A percentile compares a stretch with the other conserved stretches of the same genome.
phyloP scores from a whole-genome alignment of 208 protist genomes.

The Leishmania gerbilli region DNA sequence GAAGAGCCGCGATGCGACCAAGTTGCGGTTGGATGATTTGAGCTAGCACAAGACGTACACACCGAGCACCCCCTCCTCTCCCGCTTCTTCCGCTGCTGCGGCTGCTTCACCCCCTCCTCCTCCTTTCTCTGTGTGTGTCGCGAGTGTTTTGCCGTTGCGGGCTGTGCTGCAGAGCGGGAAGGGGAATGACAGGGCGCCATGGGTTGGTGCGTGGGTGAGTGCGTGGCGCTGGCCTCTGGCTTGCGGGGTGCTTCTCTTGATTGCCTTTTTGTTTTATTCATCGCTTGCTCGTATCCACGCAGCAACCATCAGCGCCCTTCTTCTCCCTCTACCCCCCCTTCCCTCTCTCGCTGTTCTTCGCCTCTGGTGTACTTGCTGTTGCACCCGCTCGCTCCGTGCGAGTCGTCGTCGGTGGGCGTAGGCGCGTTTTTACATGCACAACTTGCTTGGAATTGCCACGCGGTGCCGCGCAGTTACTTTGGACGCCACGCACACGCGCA shows the following conservation, averaged over 20 bases:
- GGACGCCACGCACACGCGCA: neutral
- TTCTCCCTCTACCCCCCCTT: neutral
- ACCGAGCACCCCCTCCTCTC: neutral
- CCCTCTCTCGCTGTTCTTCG: neutral
- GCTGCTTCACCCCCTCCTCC: neutral
- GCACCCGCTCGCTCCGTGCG: neutral
- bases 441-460: neutral
- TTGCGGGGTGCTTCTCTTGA: too few species aligned
- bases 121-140: neutral
- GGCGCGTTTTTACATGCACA: neutral
- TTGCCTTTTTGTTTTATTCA: neutral
- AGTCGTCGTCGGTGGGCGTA: too few species aligned
- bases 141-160: too few species aligned
- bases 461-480: neutral
- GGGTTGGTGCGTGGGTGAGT: too few species aligned
- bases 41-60: neutral
- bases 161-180: too few species aligned
- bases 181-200: too few species aligned
- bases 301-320: too few species aligned
- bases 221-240: too few species aligned
- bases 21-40: conserved; percentile 43
- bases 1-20: conserved; percentile 45
- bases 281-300: neutral
- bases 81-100: neutral
- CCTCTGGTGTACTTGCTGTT: neutral